Evolutionary conservation across 2,329 filamentous ascomycete genomes (phyloP).

Genomic region (Calonectria pauciramosa): DNA sequence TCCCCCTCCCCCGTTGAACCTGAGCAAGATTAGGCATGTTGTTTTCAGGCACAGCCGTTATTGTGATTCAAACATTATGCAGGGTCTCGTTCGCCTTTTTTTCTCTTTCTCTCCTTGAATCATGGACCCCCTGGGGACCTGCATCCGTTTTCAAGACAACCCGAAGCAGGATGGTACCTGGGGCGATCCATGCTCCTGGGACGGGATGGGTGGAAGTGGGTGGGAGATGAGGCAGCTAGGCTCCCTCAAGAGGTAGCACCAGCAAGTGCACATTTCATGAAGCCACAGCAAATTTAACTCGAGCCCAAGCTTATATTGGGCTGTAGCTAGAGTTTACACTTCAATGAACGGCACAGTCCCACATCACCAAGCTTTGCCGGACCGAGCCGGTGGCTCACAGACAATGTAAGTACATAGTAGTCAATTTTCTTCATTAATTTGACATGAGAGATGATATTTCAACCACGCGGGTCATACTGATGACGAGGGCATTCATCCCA

Average conservation of each 20-base stretch:
- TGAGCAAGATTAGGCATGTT: not conserved
- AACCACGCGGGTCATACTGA: conserved; percentile 11
- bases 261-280: not conserved
- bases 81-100: not conserved
- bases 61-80: not conserved
- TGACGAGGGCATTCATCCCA: conserved; percentile 22
- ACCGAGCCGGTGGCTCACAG: not conserved
- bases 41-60: not conserved
- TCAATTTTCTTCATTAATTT: not conserved
- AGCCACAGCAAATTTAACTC: not conserved
- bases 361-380: not conserved
- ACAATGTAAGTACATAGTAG: not conserved
- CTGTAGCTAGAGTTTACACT: not conserved
- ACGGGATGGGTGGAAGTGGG: not conserved
- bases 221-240: not conserved
- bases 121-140: not conserved
- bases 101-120: not conserved
- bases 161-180: not conserved
- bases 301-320: not conserved
- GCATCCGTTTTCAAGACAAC: not conserved
- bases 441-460: not conserved
- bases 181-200: not conserved
- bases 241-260: not conserved
- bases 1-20: too few species aligned
- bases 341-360: not conserved